phyloP scores from a whole-genome alignment of 768 basidiomycete species.

The Hygrophorus russula region DNA sequence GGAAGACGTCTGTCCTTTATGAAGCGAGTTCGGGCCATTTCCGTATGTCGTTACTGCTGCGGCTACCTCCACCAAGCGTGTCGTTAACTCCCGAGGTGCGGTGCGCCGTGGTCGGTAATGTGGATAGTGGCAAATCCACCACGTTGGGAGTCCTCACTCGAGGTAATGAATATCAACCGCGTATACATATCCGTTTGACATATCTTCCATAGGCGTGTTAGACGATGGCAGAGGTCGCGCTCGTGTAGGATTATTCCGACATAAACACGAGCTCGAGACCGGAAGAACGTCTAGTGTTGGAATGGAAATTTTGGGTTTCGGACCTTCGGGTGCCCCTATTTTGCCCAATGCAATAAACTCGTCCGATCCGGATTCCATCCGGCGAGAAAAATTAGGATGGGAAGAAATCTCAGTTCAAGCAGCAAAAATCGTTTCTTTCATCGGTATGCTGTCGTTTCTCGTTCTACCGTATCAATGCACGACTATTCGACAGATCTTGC shows the following conservation, averaged over 20 bases:
- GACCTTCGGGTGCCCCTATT: constrained; percentile 64
- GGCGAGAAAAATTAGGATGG: constrained; percentile 88
- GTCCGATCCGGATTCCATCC: constrained; percentile 49
- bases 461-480: not conserved
- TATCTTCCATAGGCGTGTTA: constrained; percentile 38
- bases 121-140: constrained; percentile 90
- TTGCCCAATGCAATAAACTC: constrained; percentile 52
- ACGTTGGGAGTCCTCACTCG: constrained; percentile 93
- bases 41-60: constrained; percentile 49
- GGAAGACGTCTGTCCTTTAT: constrained; percentile 47
- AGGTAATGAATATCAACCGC: constrained; percentile 32
- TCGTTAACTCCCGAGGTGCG: constrained; percentile 84
- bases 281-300: constrained; percentile 93
- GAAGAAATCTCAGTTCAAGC: constrained; percentile 85
- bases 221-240: constrained; percentile 78
- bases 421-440: constrained; percentile 91
- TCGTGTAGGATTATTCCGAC: constrained; percentile 84
- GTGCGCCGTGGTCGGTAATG: constrained; percentile 93
- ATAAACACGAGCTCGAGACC: constrained; percentile 96
- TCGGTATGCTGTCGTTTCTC: constrained; percentile 35
- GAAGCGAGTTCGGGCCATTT: constrained; percentile 35
- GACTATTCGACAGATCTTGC: constrained; percentile 57
- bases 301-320: constrained; percentile 96
- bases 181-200: constrained; percentile 11
- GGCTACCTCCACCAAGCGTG: constrained; percentile 67